Percentiles rank a stretch among this genome's conserved stretches.
These are phyloP conservation scores for Aspergillus neoniger DNA, from an alignment of 2,329 filamentous ascomycete species.

Conservation along the genomic window DNA sequence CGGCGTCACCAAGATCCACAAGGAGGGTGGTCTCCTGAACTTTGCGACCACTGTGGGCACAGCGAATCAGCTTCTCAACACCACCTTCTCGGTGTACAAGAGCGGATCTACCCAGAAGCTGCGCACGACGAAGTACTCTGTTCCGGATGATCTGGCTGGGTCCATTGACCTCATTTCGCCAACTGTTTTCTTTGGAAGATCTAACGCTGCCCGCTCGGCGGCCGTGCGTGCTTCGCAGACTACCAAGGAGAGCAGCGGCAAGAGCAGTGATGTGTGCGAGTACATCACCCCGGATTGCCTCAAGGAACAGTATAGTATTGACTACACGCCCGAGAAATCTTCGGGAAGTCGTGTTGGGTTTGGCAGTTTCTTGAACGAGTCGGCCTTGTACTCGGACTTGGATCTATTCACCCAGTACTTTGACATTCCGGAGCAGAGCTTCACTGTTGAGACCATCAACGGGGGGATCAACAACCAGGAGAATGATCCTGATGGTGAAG, in stretches of 20 bases:
- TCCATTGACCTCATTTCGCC: slow-evolving; percentile 5
- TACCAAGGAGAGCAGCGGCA: slow-evolving; percentile 8
- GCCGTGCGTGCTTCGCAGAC: neutral
- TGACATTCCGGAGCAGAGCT: slow-evolving; percentile 44
- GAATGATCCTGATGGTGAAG: slow-evolving; percentile 52
- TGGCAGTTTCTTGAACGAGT: slow-evolving; percentile 55
- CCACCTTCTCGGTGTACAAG: slow-evolving; percentile 51
- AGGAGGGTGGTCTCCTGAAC: slow-evolving; percentile 47
- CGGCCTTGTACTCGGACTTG: slow-evolving; percentile 52
- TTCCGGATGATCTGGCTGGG: neutral
- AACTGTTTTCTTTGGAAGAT: slow-evolving; percentile 9
- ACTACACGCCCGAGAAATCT: slow-evolving; percentile 48
- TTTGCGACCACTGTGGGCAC: slow-evolving; percentile 45
- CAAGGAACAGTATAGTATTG: slow-evolving; percentile 52
- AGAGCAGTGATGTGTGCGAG: slow-evolving; percentile 21
- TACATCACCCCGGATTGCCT: slow-evolving; percentile 51
- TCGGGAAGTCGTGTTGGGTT: slow-evolving; percentile 55
- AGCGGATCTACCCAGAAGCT: slow-evolving; percentile 25
- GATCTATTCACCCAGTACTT: slow-evolving; percentile 45
- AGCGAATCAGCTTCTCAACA: slow-evolving; percentile 51
- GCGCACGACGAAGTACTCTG: slow-evolving; percentile 9
- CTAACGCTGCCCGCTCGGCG: neutral
- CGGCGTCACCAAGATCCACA: slow-evolving; percentile 40
- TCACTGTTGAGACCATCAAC: slow-evolving; percentile 40
- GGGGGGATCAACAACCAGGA: slow-evolving; percentile 46